A percentile compares a stretch with the other conserved stretches of the same genome.
Conservation (phyloP, 352 stramenopile species). For the Thalassiosira livingstoniorum region DNA sequence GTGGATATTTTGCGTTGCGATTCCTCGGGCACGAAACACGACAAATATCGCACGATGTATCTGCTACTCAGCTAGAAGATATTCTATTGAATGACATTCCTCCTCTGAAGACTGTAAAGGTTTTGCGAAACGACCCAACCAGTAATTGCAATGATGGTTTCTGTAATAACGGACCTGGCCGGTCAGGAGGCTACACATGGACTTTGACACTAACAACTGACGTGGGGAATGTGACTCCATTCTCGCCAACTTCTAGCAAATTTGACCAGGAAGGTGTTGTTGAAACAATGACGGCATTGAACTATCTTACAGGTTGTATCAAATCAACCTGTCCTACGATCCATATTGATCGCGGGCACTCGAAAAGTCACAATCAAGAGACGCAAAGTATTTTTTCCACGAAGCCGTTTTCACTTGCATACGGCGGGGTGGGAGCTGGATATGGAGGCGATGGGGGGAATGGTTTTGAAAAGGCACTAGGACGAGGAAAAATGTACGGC, state of each 20-base stretch:
- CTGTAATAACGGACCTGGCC: slow-evolving; percentile 88
- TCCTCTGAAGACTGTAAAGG: slow-evolving; percentile 83
- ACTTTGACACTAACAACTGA: slow-evolving; percentile 91
- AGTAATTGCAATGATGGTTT: slow-evolving; percentile 84
- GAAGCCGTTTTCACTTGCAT: slow-evolving; percentile 90
- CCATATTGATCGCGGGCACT: slow-evolving; percentile 51
- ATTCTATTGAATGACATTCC: slow-evolving; percentile 73
- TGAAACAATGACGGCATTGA: slow-evolving; percentile 49
- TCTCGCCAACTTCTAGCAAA: slow-evolving; percentile 87
- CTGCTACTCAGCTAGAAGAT: slow-evolving; percentile 81
- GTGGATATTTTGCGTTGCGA: slow-evolving; percentile 88
- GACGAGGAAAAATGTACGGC: slow-evolving; percentile 55
- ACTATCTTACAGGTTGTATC: slow-evolving; percentile 62
- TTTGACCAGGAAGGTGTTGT: slow-evolving; percentile 78
- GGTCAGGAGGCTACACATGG: slow-evolving; percentile 89
- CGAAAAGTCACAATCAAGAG: slow-evolving; percentile 58
- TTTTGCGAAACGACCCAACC: slow-evolving; percentile 87
- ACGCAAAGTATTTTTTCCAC: slow-evolving; percentile 80
- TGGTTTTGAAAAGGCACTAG: slow-evolving; percentile 81
- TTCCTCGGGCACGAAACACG: slow-evolving; percentile 85
- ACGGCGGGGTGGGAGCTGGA: slow-evolving; percentile 87
- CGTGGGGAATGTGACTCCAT: slow-evolving; percentile 87
- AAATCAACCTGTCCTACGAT: slow-evolving; percentile 60
- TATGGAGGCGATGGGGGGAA: slow-evolving; percentile 67
- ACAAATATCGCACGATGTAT: slow-evolving; percentile 85